phyloP scores from a whole-genome alignment of 2,329 filamentous ascomycete genomes.

The Thielaviopsis ethacetica region DNA sequence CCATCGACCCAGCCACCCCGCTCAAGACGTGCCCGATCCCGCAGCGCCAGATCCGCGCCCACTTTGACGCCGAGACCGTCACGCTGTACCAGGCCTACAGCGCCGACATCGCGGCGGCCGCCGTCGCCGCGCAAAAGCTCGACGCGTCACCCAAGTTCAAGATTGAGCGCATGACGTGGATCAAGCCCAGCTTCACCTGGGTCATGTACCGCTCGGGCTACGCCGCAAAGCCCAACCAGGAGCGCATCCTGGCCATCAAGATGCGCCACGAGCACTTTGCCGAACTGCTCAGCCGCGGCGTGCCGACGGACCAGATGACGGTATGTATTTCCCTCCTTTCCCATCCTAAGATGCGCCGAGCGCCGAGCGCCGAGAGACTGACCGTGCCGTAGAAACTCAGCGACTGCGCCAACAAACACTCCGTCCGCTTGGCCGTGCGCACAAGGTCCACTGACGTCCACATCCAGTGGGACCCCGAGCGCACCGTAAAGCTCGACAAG shows the following conservation, averaged over 20 bases:
- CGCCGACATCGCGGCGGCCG: constrained; percentile 32
- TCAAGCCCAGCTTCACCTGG: constrained; percentile 48
- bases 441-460: constrained; percentile 24
- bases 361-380: too few species aligned
- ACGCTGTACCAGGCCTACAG: constrained; percentile 48
- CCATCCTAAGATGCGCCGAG: too few species aligned
- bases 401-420: background rate
- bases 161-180: constrained; percentile 45
- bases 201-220: constrained; percentile 48
- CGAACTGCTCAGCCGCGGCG: constrained; percentile 24
- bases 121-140: constrained; percentile 33
- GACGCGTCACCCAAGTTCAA: constrained; percentile 35
- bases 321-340: background rate
- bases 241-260: constrained; percentile 38
- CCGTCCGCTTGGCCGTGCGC: background rate
- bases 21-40: constrained; percentile 13
- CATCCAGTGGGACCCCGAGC: constrained; percentile 51
- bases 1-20: background rate
- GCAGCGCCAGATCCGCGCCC: constrained; percentile 36
- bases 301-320: constrained; percentile 16
- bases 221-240: constrained; percentile 40
- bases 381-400: background rate
- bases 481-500: constrained; percentile 27
- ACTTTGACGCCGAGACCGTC: constrained; percentile 32
- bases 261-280: constrained; percentile 35